Conservation (phyloP, 345 rosid species). For the Camelina neglecta region DNA sequence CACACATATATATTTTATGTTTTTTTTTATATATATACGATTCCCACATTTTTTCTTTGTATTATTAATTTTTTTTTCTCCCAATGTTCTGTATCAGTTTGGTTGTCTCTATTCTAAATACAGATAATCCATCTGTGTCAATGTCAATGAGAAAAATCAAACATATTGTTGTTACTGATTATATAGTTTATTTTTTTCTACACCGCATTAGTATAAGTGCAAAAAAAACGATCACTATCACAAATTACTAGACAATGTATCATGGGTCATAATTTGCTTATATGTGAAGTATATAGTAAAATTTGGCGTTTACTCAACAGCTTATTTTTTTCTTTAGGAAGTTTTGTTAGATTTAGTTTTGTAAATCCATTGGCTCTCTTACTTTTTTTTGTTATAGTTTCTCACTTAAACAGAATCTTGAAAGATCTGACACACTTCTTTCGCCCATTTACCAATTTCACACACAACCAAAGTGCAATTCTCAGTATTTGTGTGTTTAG, state of each 20-base stretch:
- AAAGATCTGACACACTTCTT: not conserved
- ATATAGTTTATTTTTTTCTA: not conserved
- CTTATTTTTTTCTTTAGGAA: not conserved
- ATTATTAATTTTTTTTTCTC: constrained; percentile 16
- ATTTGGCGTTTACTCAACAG: not conserved
- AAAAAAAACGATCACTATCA: not conserved
- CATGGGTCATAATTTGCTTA: not conserved
- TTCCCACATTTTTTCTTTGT: constrained; percentile 22
- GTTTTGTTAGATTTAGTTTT: not conserved
- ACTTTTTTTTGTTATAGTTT: not conserved
- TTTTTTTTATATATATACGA: constrained; percentile 5
- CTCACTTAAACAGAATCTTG: not conserved
- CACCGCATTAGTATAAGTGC: not conserved
- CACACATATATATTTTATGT: constrained; percentile 32
- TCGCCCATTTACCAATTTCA: not conserved
- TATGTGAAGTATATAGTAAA: not conserved
- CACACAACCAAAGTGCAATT: constrained; percentile 1
- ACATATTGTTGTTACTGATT: not conserved
- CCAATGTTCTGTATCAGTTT: constrained; percentile 39
- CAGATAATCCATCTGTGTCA: constrained; percentile 39
- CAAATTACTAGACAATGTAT: constrained; percentile 10
- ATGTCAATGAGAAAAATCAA: constrained; percentile 32
- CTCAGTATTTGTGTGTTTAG: not conserved
- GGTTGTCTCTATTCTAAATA: constrained; percentile 39
- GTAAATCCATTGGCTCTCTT: not conserved